Evolutionary conservation across 805 yeast species (phyloP), one percentile per base, ranked within the genome.

Genomic region (Peterozyma toletana): DNA sequence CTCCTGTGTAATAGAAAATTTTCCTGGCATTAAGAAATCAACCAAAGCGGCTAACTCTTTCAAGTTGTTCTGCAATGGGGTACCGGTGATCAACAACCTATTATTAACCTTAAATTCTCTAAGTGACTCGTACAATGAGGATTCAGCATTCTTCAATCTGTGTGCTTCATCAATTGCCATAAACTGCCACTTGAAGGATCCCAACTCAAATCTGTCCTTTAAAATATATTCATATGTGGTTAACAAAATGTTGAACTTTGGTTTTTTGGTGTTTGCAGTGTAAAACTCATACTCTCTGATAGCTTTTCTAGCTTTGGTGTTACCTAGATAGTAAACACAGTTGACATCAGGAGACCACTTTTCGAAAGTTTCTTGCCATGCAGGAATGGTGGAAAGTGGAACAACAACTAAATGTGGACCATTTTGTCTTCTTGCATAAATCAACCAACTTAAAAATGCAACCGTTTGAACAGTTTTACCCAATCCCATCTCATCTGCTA

Each of bases 281-380:
- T 78, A 90, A 59, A 88, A 86, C 65, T 93, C 99, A 61, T 80
- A 77, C 21, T 88, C 89, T 48, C 96, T 74, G 30, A 93, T 85
- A 2, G 78, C 79, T 52, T 78, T 76, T 57, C 99, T 80, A 2
- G 98, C 81, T 57, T 80, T 77, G 33, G 93, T 80, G 60, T 93
- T 93, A 41, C 99, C 99, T 70, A 90, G 73, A 59, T 91, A 93
- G 56, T 87, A 88, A 49, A 93, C 79, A 63, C 91, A 88, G 59
- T 95, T 93, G 48, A 93, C 71, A 58, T 90, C 98, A 2, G 99
- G 98, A 0, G 99, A 77, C 99, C 99, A 93, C 56, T 81, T 78
- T 54, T 93, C 98, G 63, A 93, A 87, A 2, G 99, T 93, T 59
- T 93, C 99, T 66, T 93, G 98, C 99, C 99, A 93, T 0, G 99